A percentile compares a stretch with the other conserved stretches of the same genome.
phyloP scores from a whole-genome alignment of 306 rosid species.

The Begonia loranthoides region DNA sequence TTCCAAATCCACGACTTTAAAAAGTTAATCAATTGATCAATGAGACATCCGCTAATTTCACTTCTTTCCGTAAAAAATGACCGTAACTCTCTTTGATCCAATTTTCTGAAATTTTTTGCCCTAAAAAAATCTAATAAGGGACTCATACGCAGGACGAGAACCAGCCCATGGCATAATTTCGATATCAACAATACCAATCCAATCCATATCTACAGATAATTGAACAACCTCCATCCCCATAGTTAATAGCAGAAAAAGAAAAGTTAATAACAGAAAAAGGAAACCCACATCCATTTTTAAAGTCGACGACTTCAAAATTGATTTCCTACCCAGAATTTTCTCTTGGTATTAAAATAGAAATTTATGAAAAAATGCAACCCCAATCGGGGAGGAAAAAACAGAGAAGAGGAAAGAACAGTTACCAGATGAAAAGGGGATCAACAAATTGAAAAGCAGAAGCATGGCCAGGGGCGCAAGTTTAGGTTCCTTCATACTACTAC shows the following conservation, averaged over 20 bases:
- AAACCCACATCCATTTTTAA: not conserved
- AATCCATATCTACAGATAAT: too few relatives aligned
- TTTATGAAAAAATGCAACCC: constrained; percentile 5
- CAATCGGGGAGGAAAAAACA: not conserved
- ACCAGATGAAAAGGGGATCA: constrained; percentile 38
- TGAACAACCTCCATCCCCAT: not conserved
- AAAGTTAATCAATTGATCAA: not conserved
- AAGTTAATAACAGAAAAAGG: not conserved
- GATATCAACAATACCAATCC: too few relatives aligned
- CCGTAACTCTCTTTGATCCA: not conserved
- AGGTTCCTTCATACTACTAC: constrained; percentile 12
- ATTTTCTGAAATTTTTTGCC: not conserved
- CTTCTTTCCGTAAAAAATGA: not conserved
- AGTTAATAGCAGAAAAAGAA: not conserved
- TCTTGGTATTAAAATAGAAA: not conserved
- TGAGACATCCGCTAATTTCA: too few relatives aligned
- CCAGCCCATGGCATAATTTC: too few relatives aligned
- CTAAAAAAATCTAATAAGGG: too few relatives aligned
- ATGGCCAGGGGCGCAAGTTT: constrained; percentile 27
- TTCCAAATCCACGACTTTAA: not conserved
- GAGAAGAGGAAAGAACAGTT: constrained; percentile 10
- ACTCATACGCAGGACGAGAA: too few relatives aligned
- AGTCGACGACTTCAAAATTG: too few relatives aligned
- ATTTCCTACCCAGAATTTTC: too few relatives aligned
- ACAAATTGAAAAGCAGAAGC: constrained; percentile 35